Evolutionary conservation across 2,329 filamentous ascomycete genomes (phyloP), one percentile per base, ranked within the genome.

Genomic region (Botrytis porri): DNA sequence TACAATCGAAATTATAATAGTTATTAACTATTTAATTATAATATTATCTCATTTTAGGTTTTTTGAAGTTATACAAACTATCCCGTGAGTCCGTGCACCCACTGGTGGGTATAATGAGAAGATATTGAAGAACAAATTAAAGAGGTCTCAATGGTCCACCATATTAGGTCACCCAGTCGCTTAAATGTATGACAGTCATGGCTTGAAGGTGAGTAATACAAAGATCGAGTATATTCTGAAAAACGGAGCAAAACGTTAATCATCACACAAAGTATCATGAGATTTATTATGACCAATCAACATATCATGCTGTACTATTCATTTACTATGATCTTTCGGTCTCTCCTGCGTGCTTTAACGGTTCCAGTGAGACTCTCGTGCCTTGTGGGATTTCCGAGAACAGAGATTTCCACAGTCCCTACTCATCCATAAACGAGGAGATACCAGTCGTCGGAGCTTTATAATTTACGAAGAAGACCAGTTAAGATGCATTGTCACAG

Each of bases 361-460:
- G 43, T 12, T 51, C 1, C 9, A 4, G 48, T 51, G 5, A 25
- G 22, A 25, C 22, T 1, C 4, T n/a, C 48, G 12, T 51, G 10
- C 0, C 22, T 51, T 5, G 48, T 51, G 48, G 2, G 1, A 25
- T 14, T 51, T 14, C 4, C 3, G 9, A n/a, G 25, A n/a, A 9
- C 1, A 5, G 1, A n/a, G 48, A 14, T 12, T 0, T 0, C 10
- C 0, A n/a, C 48, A 51, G 25, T 14, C 0, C 25, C 1, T 51
- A 3, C 9, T 22, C 5, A 6, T 4, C 10, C 22, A 51, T 51
- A 10, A n/a, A 6, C 0, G 1, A n/a, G 9, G 48, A n/a, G 48
- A 51, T 3, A 0, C 1, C 12, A 14, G 10, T 14, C 1, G 22
- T 14, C 12, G 22, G 48, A 14, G 9, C 3, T 51, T 4, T 25